Evolutionary conservation across 2,329 filamentous ascomycete species (phyloP).

Genomic region (Beauveria sp.): DNA sequence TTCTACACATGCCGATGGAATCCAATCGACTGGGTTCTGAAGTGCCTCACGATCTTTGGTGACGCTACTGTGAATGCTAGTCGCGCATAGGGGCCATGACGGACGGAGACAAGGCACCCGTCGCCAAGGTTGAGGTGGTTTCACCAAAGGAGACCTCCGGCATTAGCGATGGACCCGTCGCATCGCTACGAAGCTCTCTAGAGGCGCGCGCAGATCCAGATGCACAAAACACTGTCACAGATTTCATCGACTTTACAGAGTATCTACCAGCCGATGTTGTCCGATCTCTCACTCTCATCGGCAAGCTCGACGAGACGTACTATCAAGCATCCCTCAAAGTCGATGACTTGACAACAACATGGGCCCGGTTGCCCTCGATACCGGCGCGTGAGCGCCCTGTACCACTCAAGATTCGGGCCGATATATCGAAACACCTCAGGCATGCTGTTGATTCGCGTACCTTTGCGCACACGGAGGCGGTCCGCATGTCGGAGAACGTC

Average conservation of each 20-base stretch:
- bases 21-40: not conserved
- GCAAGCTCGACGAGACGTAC: conserved; percentile 54
- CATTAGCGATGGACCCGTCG: conserved; percentile 19
- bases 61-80: not conserved
- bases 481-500: conserved; percentile 57
- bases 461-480: conserved; percentile 54
- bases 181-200: conserved; percentile 27
- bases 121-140: conserved; percentile 24
- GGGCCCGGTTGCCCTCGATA: conserved; percentile 47
- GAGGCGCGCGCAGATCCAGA: conserved; percentile 54
- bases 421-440: conserved; percentile 51
- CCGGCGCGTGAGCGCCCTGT: conserved; percentile 39
- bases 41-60: not conserved
- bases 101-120: conserved; percentile 14
- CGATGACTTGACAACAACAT: conserved; percentile 48
- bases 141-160: conserved; percentile 28
- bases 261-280: conserved; percentile 61
- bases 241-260: conserved; percentile 64
- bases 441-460: conserved; percentile 48
- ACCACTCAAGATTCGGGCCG: conserved; percentile 45
- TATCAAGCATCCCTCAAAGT: conserved; percentile 46
- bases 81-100: conserved; percentile 14
- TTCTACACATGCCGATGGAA: not conserved
- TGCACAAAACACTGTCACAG: conserved; percentile 60
- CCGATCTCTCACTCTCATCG: conserved; percentile 58